Evolutionary conservation across 129 eudicot genomes (phyloP), one percentile per base, ranked within the genome.

Genomic region (Escallonia herrerae): DNA sequence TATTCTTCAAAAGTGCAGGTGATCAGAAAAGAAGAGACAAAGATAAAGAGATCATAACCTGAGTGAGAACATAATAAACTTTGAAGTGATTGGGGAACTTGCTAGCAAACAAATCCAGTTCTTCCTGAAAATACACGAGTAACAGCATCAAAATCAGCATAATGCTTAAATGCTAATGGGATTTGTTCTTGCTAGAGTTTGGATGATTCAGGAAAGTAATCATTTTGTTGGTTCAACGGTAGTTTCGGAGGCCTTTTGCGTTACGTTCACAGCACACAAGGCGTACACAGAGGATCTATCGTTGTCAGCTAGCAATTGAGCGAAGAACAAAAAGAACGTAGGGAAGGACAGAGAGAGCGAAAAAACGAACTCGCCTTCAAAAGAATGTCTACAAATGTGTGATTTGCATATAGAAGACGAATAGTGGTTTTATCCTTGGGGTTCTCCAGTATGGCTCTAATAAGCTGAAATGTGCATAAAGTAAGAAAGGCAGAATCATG

Each of bases 331-430:
- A 46, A 46, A 5, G 50, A 46, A 46, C 9, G 50, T 0, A 9
- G 0, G 9, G 9, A 46, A 1, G 49, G 49, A 45, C 9, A 45
- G 2, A 0, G 6, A 45, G 49, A 45, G 49, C 9, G 49, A 45
- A 5, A 45, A 5, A 8, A 45, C 7, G 9, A 45, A 2, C 6
- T 45, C 9, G 2, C 49, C 49, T 45, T 45, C 49, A 45, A 45
- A 45, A 45, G 49, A 45, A 45, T 45, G 9, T 45, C 49, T 0
- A 5, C 49, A 8, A 45, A 45, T 45, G 49, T 45, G 49, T 5
- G 7, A 72, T 79, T 82, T 43, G 84, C 84, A 61, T 82, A 82
- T 40, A 82, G 75, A 54, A 82, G 79, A 68, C 75, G 72, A 66
- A 82, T 15, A 59, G 61, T 79, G 51, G 87, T 82, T 64, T 79